Conservation (phyloP, 345 rosid species). For the Pseudoturritis turrita region DNA sequence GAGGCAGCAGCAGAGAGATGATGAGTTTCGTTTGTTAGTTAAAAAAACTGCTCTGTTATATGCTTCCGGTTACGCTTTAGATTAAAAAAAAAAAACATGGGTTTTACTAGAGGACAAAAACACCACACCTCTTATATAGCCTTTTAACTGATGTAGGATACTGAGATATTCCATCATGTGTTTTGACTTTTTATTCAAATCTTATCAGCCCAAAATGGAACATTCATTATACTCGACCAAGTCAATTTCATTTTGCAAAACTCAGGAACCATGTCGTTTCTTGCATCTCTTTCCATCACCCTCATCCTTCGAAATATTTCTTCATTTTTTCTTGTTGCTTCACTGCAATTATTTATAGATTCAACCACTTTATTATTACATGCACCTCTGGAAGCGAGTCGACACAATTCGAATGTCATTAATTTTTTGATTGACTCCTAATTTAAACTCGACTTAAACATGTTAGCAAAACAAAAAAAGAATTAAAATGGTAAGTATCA, state of each 20-base stretch:
- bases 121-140: neutral
- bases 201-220: neutral
- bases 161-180: neutral
- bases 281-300: too few relatives aligned
- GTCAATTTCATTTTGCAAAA: too few relatives aligned
- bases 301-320: neutral
- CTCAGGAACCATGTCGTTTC: neutral
- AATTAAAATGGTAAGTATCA: too few relatives aligned
- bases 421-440: too few relatives aligned
- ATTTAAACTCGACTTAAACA: too few relatives aligned
- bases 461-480: too few relatives aligned
- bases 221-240: too few relatives aligned
- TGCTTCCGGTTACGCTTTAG: conserved; percentile 3
- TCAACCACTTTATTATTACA: too few relatives aligned
- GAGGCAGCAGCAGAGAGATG: conserved; percentile 13
- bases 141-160: neutral
- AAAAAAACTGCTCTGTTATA: neutral
- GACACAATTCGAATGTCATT: too few relatives aligned
- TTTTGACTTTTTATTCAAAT: neutral
- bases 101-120: neutral
- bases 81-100: neutral
- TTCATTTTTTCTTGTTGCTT: too few relatives aligned
- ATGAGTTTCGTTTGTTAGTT: neutral
- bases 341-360: too few relatives aligned
- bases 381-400: too few relatives aligned